Conservation (phyloP, 164 flowering plant genomes). For the Magnolia kwangsiensis region DNA sequence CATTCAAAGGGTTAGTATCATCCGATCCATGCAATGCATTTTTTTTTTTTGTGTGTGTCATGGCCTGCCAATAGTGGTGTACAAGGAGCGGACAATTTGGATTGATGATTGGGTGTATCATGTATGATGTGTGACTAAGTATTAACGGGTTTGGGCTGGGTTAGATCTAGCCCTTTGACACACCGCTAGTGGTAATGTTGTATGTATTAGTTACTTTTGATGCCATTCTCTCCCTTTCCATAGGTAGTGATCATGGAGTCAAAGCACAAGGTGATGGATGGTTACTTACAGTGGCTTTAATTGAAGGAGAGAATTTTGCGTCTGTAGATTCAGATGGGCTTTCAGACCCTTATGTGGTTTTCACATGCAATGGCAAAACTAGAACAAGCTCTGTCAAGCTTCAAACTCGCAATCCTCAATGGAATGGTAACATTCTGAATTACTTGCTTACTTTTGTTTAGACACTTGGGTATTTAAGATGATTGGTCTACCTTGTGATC, state of each 20-base stretch:
- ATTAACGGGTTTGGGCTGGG: no score
- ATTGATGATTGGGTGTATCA: no score
- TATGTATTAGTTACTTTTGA: no score
- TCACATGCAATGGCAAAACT: constrained; percentile 76
- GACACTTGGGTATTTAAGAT: neutral
- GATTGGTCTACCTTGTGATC: neutral
- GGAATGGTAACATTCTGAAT: constrained; percentile 51
- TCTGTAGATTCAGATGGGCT: constrained; percentile 37
- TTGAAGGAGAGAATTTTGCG: constrained; percentile 62
- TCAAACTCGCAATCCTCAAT: constrained; percentile 67
- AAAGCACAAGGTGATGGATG: constrained; percentile 81
- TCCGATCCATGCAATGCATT: no score
- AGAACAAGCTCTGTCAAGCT: constrained; percentile 85
- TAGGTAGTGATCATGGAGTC: constrained; percentile 74
- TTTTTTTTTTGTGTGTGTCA: no score
- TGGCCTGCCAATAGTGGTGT: no score
- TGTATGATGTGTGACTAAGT: no score
- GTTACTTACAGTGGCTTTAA: constrained; percentile 85
- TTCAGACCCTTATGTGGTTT: constrained; percentile 74
- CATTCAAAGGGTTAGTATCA: no score
- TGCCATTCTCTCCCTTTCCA: no score
- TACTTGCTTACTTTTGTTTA: neutral
- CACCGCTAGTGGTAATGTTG: no score
- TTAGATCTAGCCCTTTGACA: no score
- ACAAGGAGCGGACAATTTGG: no score